These are phyloP conservation scores for cucumber (Cucumis sativus) DNA, from an alignment of 306 rosid species.

Conservation along the genomic window DNA sequence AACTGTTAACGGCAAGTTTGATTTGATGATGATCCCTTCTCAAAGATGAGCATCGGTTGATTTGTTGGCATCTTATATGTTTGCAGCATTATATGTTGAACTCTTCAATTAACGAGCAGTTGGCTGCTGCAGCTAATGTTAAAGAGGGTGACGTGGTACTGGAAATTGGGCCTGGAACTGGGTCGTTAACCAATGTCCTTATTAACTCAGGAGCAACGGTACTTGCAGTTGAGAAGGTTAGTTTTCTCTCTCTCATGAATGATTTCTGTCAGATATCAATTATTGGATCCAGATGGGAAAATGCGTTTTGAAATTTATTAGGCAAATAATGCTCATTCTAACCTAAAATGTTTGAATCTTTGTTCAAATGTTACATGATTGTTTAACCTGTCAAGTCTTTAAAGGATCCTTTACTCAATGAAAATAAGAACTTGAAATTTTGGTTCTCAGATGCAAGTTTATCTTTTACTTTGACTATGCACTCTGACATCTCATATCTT, in stretches of 20 bases:
- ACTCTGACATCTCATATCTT: not conserved
- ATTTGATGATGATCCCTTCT: not conserved
- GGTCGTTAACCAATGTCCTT: constrained; percentile 76
- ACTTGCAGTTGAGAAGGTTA: constrained; percentile 83
- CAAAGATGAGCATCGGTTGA: not conserved
- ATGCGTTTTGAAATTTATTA: not conserved
- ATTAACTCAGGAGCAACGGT: constrained; percentile 55
- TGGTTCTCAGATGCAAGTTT: not conserved
- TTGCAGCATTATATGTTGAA: constrained; percentile 88
- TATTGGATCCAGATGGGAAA: not conserved
- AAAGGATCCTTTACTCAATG: not conserved
- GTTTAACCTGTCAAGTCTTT: not conserved
- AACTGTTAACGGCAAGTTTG: not conserved
- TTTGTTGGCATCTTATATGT: not conserved
- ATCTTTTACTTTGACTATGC: not conserved
- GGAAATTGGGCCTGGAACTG: constrained; percentile 93
- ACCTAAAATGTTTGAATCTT: not conserved
- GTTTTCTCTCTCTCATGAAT: not conserved
- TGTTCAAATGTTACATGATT: not conserved
- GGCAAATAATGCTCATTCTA: not conserved
- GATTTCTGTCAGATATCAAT: not conserved
- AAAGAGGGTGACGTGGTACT: constrained; percentile 60
- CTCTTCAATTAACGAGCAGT: constrained; percentile 56
- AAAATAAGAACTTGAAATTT: not conserved
- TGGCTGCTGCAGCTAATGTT: constrained; percentile 48